phyloP scores from a whole-genome alignment of 805 yeast genomes.

The Candida patagonica region DNA sequence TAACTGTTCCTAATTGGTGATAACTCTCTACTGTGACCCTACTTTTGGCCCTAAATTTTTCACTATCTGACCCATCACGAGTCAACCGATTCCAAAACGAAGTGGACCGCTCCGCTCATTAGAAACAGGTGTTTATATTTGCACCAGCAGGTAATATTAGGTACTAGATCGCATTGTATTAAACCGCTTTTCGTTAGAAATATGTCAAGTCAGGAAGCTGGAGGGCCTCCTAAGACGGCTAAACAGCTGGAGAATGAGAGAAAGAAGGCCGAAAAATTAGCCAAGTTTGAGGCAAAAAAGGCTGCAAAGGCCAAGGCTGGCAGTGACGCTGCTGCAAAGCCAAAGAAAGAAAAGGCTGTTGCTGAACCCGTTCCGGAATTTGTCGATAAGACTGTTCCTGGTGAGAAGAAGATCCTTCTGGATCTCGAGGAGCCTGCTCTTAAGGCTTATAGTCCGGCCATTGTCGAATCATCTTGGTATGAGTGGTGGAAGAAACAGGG shows the following conservation, averaged over 20 bases:
- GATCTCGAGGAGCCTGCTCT: constrained; percentile 85
- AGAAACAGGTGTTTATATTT: constrained; percentile 1
- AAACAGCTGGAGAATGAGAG: constrained; percentile 80
- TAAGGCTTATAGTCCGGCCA: constrained; percentile 86
- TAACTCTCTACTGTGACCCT: no score
- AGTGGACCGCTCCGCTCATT: neutral
- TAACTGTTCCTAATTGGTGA: no score
- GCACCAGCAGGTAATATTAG: no score
- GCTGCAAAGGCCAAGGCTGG: constrained; percentile 48
- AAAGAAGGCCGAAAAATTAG: constrained; percentile 79
- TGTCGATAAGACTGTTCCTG: constrained; percentile 72
- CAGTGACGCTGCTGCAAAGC: constrained; percentile 26
- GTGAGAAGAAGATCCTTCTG: constrained; percentile 85
- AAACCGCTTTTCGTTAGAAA: constrained; percentile 2
- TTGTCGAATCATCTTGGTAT: constrained; percentile 96
- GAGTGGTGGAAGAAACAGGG: constrained; percentile 93
- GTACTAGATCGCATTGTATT: constrained; percentile 2
- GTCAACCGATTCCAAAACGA: constrained; percentile 2
- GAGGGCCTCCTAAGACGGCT: constrained; percentile 44
- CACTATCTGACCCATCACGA: no score
- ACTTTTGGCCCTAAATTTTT: no score
- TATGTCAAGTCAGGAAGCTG: constrained; percentile 9
- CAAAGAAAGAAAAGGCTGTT: constrained; percentile 51
- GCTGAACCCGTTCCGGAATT: constrained; percentile 76
- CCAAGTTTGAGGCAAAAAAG: constrained; percentile 78